These are phyloP conservation scores for Arthrocladium fulminans DNA, from an alignment of 2,329 filamentous ascomycete species.

Conservation along the genomic window DNA sequence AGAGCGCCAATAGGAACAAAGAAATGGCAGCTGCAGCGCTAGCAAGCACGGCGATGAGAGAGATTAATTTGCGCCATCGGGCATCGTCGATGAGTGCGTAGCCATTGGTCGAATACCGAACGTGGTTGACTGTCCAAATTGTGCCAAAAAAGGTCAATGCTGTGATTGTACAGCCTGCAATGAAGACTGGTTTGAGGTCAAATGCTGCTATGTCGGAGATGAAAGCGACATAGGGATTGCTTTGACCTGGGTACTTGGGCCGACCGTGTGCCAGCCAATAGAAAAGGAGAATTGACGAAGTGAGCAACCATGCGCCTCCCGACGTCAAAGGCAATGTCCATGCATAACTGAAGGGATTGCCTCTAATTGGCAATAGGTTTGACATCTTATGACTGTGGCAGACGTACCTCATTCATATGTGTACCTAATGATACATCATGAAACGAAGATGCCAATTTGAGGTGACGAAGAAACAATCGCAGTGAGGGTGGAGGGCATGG, in stretches of 20 bases:
- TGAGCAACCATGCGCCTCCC: constrained; percentile 9
- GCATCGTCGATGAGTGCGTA: constrained; percentile 4
- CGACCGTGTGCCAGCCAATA: constrained; percentile 8
- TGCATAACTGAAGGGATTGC: background rate
- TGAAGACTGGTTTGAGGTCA: background rate
- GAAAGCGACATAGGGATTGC: constrained; percentile 9
- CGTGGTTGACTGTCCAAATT: constrained; percentile 4
- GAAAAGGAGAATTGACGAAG: constrained; percentile 8
- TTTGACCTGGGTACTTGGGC: constrained; percentile 5
- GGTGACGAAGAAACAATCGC: no score
- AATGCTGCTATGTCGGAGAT: constrained; percentile 2
- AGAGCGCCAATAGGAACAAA: constrained; percentile 6
- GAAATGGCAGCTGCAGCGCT: background rate
- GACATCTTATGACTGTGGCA: no score
- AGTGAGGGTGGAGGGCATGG: no score
- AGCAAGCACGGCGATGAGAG: background rate
- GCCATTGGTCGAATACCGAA: background rate
- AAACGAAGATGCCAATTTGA: no score
- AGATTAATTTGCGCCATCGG: constrained; percentile 5
- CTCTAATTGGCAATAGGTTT: no score
- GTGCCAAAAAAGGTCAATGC: constrained; percentile 3
- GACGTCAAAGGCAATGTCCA: constrained; percentile 8
- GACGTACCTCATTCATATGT: no score
- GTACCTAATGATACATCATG: no score
- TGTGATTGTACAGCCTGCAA: background rate